Evolutionary conservation across 1,284 basidiomycete genomes (phyloP), one percentile per base, ranked within the genome.

Genomic region (Sphagnurus paluster): DNA sequence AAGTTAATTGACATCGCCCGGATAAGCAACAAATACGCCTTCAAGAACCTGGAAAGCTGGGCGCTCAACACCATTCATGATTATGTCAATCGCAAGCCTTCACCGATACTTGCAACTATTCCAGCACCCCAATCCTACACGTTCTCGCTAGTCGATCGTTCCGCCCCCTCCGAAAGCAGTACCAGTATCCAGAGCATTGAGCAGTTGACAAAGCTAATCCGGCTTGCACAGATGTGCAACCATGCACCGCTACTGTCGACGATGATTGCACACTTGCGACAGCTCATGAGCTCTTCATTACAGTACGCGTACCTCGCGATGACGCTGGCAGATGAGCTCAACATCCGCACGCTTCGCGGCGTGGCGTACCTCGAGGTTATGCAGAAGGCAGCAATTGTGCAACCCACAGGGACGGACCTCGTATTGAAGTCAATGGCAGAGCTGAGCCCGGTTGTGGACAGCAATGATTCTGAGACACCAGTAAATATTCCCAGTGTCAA

Each of bases 11-110:
- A 82, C 56, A 77, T 87, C 48, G 79, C 80, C 4, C 72, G 72
- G 13, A 68, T 84, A 7, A 71, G 81, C 20, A 79, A 77, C 66
- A 86, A 87, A 63, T 86, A 86, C 55, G 74, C 77, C 26, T 85
- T 87, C 74, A 83, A 79, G 60, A 75, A 77, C 7, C 62, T 82
- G 24, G 84, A 87, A 58, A 80, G 74, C 0, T 87, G 84, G 84
- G 72, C 82, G 1, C 69, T 87, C 17, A 79, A 84, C 51, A 77
- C 73, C 10, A 80, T 87, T 39, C 79, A 82, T 46, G 77, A 79
- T 52, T 80, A 75, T 46, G 75, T 85, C 19, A 76, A 75, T 44
- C 76, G 70, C 42, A 80, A 76, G 54, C 77, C 80, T n/a, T 79
- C 75, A 1, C 74, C 77, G 1, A 65, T 83, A 49, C 66, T 79